Evolutionary conservation across 106 monocot genomes (phyloP).

Genomic region (Allium fistulosum): DNA sequence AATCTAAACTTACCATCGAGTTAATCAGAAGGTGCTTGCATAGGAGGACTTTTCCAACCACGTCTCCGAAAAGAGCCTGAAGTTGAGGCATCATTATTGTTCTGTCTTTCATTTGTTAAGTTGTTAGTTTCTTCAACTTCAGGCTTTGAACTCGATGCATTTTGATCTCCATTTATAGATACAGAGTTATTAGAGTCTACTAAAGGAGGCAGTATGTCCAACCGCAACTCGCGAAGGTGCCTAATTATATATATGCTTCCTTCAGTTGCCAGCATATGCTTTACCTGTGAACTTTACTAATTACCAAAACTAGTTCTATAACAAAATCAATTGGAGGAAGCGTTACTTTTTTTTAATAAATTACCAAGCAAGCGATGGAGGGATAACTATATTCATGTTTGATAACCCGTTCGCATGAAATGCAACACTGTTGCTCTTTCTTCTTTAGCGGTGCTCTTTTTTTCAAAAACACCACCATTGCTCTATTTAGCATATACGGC

Average conservation of each 20-base stretch:
- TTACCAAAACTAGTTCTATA: neutral
- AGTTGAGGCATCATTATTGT: too few relatives aligned
- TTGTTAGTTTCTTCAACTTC: too few relatives aligned
- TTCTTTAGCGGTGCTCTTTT: neutral
- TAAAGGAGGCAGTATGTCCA: too few relatives aligned
- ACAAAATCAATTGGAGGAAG: neutral
- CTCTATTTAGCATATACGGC: conserved; percentile 7
- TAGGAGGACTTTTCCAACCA: too few relatives aligned
- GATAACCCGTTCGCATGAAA: neutral
- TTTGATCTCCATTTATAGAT: too few relatives aligned
- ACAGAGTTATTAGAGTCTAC: too few relatives aligned
- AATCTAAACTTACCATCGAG: too few relatives aligned
- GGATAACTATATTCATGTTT: conserved; percentile 1
- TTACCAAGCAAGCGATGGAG: conserved; percentile 7
- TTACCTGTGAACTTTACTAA: neutral
- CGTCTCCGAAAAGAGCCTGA: too few relatives aligned
- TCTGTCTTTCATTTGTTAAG: too few relatives aligned
- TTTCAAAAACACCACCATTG: conserved; percentile 9
- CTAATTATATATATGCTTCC: neutral
- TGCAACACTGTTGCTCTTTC: conserved; percentile 4
- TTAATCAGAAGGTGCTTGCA: too few relatives aligned
- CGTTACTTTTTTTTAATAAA: neutral
- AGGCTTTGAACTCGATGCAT: too few relatives aligned
- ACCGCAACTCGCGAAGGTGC: neutral
- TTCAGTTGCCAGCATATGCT: conserved; percentile 3